These are phyloP conservation scores for Metrosideros polymorpha DNA, from an alignment of 441 rosid species.

Conservation along the genomic window DNA sequence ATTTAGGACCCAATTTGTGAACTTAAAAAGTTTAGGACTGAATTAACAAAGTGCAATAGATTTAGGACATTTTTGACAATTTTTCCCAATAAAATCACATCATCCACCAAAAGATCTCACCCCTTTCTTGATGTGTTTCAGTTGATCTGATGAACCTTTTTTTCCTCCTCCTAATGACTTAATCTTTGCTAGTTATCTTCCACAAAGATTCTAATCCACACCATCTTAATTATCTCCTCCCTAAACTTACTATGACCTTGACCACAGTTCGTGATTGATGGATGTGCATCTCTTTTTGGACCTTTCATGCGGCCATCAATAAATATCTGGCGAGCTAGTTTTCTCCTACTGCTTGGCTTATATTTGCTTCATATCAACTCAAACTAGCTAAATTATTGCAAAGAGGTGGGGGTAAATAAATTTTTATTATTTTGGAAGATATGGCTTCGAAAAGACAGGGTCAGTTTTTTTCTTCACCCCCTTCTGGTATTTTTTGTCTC, in stretches of 20 bases:
- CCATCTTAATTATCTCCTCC: not conserved
- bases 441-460: slow-evolving; percentile 32
- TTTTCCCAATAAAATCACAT: not conserved
- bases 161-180: not conserved
- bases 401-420: not conserved
- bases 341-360: not conserved
- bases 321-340: not conserved
- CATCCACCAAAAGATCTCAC: not conserved
- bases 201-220: not conserved
- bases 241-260: not conserved
- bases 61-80: too few relatives aligned
- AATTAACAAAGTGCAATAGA: too few relatives aligned
- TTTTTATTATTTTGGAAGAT: not conserved
- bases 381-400: not conserved
- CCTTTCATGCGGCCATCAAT: not conserved
- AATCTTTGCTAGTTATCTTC: not conserved
- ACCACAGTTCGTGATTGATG: not conserved
- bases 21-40: too few relatives aligned
- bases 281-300: not conserved
- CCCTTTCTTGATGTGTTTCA: not conserved
- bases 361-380: not conserved
- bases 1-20: too few relatives aligned
- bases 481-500: slow-evolving; percentile 28
- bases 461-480: slow-evolving; percentile 4
- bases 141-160: not conserved